Percentiles rank a stretch among this genome's conserved stretches.
Conservation (phyloP, 139 green algal species). For the Coelastrella sp. region DNA sequence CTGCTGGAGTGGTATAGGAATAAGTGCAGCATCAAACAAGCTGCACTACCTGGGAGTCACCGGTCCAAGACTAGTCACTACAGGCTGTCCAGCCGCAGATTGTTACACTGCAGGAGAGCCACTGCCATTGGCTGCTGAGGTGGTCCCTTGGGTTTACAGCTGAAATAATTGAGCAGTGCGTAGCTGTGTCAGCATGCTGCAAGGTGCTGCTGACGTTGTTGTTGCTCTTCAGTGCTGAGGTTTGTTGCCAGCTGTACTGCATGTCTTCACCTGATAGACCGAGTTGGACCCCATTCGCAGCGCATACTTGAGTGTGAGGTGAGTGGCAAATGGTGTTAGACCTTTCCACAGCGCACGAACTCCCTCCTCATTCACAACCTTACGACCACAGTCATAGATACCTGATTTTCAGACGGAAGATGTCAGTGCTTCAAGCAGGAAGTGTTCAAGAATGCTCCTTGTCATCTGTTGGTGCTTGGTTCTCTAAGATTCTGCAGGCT, state of each 20-base stretch:
- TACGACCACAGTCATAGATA: constrained; percentile 84
- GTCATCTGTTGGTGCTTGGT: too few relatives aligned
- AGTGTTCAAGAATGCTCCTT: not conserved
- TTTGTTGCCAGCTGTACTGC: constrained; percentile 34
- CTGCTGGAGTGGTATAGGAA: too few relatives aligned
- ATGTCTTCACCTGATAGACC: constrained; percentile 76
- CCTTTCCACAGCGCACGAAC: constrained; percentile 92
- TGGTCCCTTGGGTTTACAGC: too few relatives aligned
- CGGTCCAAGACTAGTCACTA: too few relatives aligned
- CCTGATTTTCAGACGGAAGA: constrained; percentile 55
- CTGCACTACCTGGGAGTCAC: too few relatives aligned
- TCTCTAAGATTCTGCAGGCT: not conserved
- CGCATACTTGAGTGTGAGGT: constrained; percentile 97
- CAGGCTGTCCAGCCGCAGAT: too few relatives aligned
- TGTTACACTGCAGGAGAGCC: too few relatives aligned
- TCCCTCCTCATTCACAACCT: constrained; percentile 86
- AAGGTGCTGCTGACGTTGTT: not conserved
- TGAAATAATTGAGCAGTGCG: too few relatives aligned
- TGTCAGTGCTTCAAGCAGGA: not conserved
- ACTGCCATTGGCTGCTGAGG: too few relatives aligned
- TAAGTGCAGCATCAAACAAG: too few relatives aligned
- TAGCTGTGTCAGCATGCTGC: too few relatives aligned
- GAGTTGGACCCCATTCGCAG: constrained; percentile 95
- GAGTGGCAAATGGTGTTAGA: constrained; percentile 93
- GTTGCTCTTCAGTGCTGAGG: too few relatives aligned